phyloP scores from a whole-genome alignment of 2,329 filamentous ascomycete genomes.

The Calonectria pseudoreteaudii region DNA sequence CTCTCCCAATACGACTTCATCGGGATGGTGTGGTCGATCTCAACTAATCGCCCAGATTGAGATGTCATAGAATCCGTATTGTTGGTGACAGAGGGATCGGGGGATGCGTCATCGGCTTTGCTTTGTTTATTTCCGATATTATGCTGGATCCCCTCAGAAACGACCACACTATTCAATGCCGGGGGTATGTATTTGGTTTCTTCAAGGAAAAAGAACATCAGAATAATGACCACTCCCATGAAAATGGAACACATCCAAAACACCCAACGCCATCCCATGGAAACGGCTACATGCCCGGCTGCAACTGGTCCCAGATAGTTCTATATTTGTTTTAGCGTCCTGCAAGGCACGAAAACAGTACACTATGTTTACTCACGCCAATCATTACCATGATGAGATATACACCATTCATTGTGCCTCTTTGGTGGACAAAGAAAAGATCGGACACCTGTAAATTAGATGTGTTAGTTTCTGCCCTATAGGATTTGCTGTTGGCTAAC shows the following conservation, averaged over 20 bases:
- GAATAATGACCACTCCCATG: conserved; percentile 1
- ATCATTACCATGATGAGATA: conserved; percentile 33
- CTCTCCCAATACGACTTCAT: conserved; percentile 18
- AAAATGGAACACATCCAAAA: conserved; percentile 23
- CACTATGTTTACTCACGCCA: conserved; percentile 13
- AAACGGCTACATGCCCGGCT: conserved; percentile 23
- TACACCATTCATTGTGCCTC: conserved; percentile 45
- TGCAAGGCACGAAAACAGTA: rapidly evolving
- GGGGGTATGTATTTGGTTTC: conserved; percentile 21
- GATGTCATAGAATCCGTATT: neutral
- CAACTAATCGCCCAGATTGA: neutral
- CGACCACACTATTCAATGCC: neutral
- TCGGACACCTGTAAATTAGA: conserved; percentile 33
- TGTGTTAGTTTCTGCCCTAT: neutral
- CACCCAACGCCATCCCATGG: conserved; percentile 26
- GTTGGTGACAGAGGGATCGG: neutral
- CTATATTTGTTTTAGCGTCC: neutral
- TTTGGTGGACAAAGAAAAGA: conserved; percentile 47
- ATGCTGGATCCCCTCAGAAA: neutral
- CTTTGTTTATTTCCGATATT: neutral
- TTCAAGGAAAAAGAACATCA: conserved; percentile 25
- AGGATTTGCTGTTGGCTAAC: too few relatives aligned
- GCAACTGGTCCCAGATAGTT: conserved; percentile 35
- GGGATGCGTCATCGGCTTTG: neutral
- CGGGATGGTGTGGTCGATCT: conserved; percentile 13